Percentiles rank a stretch among this genome's conserved stretches.
phyloP scores from a whole-genome alignment of 2,329 filamentous ascomycete genomes.

The Beauveria sp. region DNA sequence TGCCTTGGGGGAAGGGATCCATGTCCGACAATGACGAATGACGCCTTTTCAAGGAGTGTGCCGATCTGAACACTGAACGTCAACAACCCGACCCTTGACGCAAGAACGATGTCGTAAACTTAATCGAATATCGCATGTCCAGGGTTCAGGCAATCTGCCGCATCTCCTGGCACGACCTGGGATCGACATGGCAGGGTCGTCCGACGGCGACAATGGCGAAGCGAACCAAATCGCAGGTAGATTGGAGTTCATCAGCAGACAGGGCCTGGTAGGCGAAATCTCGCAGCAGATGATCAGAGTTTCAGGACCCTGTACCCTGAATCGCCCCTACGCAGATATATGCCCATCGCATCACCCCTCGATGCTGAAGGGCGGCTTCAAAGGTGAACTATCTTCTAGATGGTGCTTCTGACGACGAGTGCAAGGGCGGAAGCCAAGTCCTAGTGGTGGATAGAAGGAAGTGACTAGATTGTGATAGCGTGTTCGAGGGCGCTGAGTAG shows the following conservation, averaged over 20 bases:
- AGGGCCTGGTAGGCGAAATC: neutral
- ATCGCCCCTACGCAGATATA: neutral
- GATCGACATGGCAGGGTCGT: neutral
- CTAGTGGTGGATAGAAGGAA: neutral
- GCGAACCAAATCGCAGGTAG: too few relatives aligned
- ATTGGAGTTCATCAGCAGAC: neutral
- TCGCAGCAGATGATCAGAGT: neutral
- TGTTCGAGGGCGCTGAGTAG: neutral
- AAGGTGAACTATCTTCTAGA: neutral
- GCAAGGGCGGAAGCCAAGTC: conserved; percentile 1
- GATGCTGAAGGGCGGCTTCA: neutral
- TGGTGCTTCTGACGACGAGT: neutral
- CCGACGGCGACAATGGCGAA: neutral
- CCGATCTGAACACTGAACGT: too few relatives aligned
- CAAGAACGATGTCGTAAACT: neutral
- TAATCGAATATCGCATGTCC: neutral
- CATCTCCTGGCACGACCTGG: neutral
- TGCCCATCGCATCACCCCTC: neutral
- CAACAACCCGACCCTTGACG: neutral
- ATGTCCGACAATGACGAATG: neutral
- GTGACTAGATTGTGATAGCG: neutral
- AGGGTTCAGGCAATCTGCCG: neutral
- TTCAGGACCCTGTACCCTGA: neutral
- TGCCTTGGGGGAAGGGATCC: neutral
- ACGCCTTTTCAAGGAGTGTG: too few relatives aligned